Percentiles rank a stretch among this genome's conserved stretches.
Conservation (phyloP, 176 grass and related monocot genomes). For the Aegilops sharonensis region DNA sequence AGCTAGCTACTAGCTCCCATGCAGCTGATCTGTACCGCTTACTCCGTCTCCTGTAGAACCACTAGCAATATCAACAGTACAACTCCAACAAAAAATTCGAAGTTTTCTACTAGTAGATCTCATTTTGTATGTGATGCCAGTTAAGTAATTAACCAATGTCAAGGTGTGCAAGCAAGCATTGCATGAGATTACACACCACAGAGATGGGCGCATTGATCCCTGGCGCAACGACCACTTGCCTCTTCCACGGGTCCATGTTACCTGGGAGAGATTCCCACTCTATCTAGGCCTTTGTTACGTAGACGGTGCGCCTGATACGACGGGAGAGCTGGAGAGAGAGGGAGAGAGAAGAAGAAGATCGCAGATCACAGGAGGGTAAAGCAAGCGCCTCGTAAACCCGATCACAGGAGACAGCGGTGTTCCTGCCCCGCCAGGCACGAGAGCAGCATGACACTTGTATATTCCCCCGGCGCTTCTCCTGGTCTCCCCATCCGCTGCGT, state of each 20-base stretch:
- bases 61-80: background rate
- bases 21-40: background rate
- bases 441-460: conserved; percentile 43
- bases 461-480: conserved; percentile 39
- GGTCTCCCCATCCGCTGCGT: conserved; percentile 35
- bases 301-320: conserved; percentile 19
- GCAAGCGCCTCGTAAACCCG: conserved; percentile 50
- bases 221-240: background rate
- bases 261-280: background rate
- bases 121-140: background rate
- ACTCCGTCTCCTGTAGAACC: no score
- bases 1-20: background rate
- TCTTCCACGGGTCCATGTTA: conserved; percentile 17
- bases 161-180: background rate
- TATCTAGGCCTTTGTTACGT: background rate
- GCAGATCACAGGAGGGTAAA: conserved; percentile 16
- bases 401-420: conserved; percentile 46
- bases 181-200: background rate
- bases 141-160: no score
- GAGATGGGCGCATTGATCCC: background rate
- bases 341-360: no score
- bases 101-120: background rate
- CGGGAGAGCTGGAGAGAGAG: background rate
- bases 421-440: conserved; percentile 27
- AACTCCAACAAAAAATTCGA: background rate